Base-by-base conservation (phyloP, 805 yeast species). In the Phaffomyces antillensis region DNA sequence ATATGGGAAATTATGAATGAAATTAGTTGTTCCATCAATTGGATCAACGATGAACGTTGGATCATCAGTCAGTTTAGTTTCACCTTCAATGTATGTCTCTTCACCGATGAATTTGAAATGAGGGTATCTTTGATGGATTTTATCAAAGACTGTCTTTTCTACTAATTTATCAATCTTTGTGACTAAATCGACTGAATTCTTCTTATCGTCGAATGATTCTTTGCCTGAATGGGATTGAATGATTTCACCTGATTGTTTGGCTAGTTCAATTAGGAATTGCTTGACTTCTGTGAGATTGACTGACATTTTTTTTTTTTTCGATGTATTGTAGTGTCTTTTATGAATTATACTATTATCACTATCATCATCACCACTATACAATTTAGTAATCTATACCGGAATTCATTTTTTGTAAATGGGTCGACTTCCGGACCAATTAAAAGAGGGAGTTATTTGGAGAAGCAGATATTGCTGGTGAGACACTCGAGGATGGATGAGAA, bases 11-110 rank as follows among this genome's bases (percentile, higher is more conserved):
- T 68, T 71, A 57, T 80, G 86, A 42, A 79, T 71, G 59, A 80
- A 80, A 59, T 80, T 76, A 6, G 83, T 78, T 1, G 86, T 80
- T 12, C 85, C 85, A 52, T 79, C 83, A 56, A 77, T 75, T 36
- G 83, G 83, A 54, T 79, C 85, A 17, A 80, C 81, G 44, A 80
- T 72, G 54, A 80, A 80, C 2, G 84, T 79, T 18, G 85, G 85
- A 4, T 64, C 74, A 36, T 69, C 68, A 2, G 73, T 63, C 15
- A 80, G 62, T 39, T 56, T 57, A 4, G 80, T 67, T 28, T 59
- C 63, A 1, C 81, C 83, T 4, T 71, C 70, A 12, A 72, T 63
- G 49, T 67, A 79, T 20, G 78, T 67, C 57, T 80, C 86, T 55
- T 80, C 86, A 26, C 85, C 86, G 56, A 80, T 67, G 58, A 79